Base-by-base conservation (phyloP, 148 eudicot species). In the Camellia granthamiana region DNA sequence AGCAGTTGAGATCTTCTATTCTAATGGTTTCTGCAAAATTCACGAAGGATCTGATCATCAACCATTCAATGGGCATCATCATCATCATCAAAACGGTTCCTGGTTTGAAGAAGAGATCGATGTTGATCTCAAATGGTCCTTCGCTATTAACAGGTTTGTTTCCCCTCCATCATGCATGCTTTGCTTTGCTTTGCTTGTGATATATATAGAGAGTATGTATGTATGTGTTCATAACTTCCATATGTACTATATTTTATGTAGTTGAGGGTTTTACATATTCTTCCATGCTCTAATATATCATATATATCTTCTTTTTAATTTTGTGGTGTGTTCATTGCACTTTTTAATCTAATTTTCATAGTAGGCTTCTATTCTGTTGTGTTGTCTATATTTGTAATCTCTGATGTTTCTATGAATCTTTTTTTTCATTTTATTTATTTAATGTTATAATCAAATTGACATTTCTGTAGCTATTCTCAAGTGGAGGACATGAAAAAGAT, bases 61-160 rank as follows among this genome's bases (percentile, higher is more conserved):
- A 47, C n/a, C 41, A 60, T 30, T 59, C 43, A 42, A 69, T 73
- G 13, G 55, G 3, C 0, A 63, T 46, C 44, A 56, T 75, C 49
- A 67, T 12, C 0, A 63, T 46, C 44, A 56, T 75, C 64, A 46
- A 18, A 16, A 74, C 54, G 86, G 79, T 68, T 66, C 85, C 54
- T 92, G 97, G 97, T 92, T 84, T 80, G 97, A 90, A 76, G 97
- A 92, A 86, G 93, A 86, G 82, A 83, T 92, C 64, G 97, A 92
- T 82, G 83, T 77, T 63, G 86, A 92, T 78, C 90, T 92, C 76
- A 92, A 90, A 84, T 92, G 97, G 97, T 92, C 93, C 6, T 92
- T 90, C 81, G 88, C 97, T 61, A 80, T 92, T 19, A 92, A 92
- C 58, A 92, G 93, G 97, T 92, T 8, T 52, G 1, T 0, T 3